Base-by-base conservation (phyloP, 495 filamentous ascomycete genomes). In the Penicillium atrosanguineum region DNA sequence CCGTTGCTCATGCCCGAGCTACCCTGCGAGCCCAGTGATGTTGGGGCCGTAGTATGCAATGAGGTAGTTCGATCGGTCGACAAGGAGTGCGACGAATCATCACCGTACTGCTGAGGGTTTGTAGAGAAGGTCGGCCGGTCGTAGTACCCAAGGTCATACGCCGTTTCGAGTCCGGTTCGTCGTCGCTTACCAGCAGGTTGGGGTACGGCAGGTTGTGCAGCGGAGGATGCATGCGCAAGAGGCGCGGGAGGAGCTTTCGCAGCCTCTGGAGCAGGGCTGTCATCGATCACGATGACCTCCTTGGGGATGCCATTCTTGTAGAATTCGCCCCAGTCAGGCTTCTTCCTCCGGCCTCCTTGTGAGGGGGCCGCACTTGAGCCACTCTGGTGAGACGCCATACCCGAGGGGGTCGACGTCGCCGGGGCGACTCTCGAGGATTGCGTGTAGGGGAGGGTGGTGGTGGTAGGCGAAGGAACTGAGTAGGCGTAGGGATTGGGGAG, bases 201-300 rank as follows among this genome's bases (percentile, higher is more conserved):
- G 14, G 70, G 53, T 39, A 68, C 63, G 49, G 52, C 54, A 58
- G 31, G 56, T 47, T 45, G 65, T 47, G 41, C 47, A 11, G 49
- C 28, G 7, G 53, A 8, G 7, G 53, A 40, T 6, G 46, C 46
- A 37, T 55, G 48, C 39, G 59, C 59, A 28, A 64, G 56, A 54
- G 65, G 67, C 45, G 62, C 31, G 9, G 31, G 62, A 23, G 64
- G 52, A 26, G 63, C 63, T 40, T 70, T 69, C 48, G 68, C 76
- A 60, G 57, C 80, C 70, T 75, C 82, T 28, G 87, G 83, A 51
- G 87, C 87, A 38, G 87, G 84, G n/a, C 88, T 85, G 72, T 96
- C 93, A 61, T 96, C 89, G 67, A 97, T 97, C 54, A 96, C 86
- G 65, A 97, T 96, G 67, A 97, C 82, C 71, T 96, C 92, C 65